A percentile compares a stretch with the other conserved stretches of the same genome.
Conservation (phyloP, 2,329 filamentous ascomycete genomes). For the Cladophialophora bantiana region DNA sequence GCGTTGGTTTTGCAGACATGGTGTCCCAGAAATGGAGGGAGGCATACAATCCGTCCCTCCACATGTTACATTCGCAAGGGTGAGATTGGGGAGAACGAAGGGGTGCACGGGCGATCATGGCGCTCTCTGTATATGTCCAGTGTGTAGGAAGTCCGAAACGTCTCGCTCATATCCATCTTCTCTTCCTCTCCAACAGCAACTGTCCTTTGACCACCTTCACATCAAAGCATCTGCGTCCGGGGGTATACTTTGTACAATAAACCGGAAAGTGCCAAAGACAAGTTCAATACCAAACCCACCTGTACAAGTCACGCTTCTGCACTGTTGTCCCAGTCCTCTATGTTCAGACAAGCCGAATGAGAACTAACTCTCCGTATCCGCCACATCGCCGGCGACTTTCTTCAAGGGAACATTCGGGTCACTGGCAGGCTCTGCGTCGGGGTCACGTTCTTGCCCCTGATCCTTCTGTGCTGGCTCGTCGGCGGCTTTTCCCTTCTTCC, state of each 20-base stretch:
- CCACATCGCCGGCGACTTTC: conserved; percentile 21
- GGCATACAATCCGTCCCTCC: conserved; percentile 25
- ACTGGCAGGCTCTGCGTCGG: conserved; percentile 28
- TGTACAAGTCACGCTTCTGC: background rate
- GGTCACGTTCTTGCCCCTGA: conserved; percentile 13
- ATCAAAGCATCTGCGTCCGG: background rate
- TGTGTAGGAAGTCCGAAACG: background rate
- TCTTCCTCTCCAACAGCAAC: background rate
- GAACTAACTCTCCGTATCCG: background rate
- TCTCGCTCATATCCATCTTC: background rate
- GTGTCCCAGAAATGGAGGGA: conserved; percentile 34
- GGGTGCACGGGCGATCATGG: background rate
- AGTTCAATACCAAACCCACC: background rate
- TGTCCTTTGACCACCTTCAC: background rate
- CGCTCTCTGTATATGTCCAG: background rate
- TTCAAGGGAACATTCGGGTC: conserved; percentile 31
- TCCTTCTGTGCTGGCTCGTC: background rate
- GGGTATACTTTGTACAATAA: background rate
- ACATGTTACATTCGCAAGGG: conserved; percentile 10
- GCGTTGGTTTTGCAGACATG: conserved; percentile 42
- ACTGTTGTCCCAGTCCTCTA: background rate
- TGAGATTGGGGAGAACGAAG: background rate
- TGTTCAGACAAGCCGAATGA: background rate
- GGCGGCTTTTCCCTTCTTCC: background rate
- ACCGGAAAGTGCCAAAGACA: background rate